Base-by-base conservation (phyloP, 2,329 filamentous ascomycete species). In the Leptosphaerulina australis region DNA sequence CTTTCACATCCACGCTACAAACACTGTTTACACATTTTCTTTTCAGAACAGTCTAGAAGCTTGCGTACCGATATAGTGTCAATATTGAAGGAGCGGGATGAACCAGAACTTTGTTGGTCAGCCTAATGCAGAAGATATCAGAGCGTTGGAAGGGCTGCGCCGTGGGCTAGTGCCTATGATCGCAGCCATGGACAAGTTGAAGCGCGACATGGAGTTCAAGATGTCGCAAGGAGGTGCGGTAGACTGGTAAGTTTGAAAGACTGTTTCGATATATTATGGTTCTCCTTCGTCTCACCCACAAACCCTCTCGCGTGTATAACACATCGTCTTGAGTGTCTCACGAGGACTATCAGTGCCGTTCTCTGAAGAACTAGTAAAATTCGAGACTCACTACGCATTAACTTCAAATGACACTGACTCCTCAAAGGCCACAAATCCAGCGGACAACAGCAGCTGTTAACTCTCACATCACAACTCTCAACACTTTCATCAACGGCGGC, bases 81-180 rank as follows among this genome's bases (percentile, higher is more conserved):
- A 10, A 15, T 14, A 33, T 37, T 6, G 18, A 36, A 53, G 53
- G 7, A 20, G 22, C 37, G 48, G 41, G 48, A 66, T 66, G 63
- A 64, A 66, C 45, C 55, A 58, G 31, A 64, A 64, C 51, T 66
- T 66, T 40, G 44, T 57, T 20, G 63, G 63, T 29, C 52, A 57
- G 38, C 60, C 60, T 6, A 54, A 55, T 41, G 51, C 53, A n/a
- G 62, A 67, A 28, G 64, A 67, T 35, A 50, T 60, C 9, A 46
- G 58, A 39, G 31, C 57, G 30, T 39, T 67, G 8, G 64, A 67
- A 25, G 49, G 54, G 28, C 43, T 67, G 46, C 64, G 64, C 6
- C 60, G 59, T 37, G 56, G 60, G 38, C 25, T 67, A 15, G 46
- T 64, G 47, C 62, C 64, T 21, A 63, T 67, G 58, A 59, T 67